phyloP scores from a whole-genome alignment of 208 protist genomes.

The Entamoeba nuttalli region DNA sequence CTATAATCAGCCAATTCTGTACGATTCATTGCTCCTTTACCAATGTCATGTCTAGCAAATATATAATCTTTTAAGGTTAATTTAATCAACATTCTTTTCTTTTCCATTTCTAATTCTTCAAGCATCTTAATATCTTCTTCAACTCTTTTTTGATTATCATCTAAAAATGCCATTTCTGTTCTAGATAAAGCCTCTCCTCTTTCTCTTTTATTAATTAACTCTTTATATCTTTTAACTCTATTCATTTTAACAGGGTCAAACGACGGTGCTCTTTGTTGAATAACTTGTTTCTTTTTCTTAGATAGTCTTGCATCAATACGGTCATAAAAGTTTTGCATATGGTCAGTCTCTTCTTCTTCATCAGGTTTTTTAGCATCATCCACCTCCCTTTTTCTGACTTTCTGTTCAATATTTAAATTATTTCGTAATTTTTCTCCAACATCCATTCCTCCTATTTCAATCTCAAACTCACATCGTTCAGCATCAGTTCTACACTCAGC shows the following conservation, averaged over 20 bases:
- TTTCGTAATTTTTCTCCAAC: background rate
- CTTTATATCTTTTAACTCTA: background rate
- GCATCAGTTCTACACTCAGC: background rate
- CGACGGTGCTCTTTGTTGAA: background rate
- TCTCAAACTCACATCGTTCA: background rate
- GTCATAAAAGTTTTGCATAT: background rate
- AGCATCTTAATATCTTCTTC: background rate
- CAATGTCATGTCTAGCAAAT: background rate
- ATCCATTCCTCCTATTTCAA: background rate
- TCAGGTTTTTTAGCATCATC: background rate
- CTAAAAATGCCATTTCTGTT: background rate
- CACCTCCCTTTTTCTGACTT: background rate
- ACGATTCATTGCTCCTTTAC: background rate
- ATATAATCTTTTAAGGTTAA: background rate
- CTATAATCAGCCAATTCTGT: background rate
- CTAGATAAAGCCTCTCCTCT: background rate
- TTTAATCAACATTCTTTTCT: background rate
- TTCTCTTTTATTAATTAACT: background rate
- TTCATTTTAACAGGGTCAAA: background rate
- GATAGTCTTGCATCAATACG: background rate
- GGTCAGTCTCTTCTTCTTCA: background rate
- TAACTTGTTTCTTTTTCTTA: background rate
- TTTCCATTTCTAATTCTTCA: background rate
- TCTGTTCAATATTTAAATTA: background rate
- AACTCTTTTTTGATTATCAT: background rate